These are phyloP conservation scores for Suaeda aralocaspica DNA, from an alignment of 148 eudicot species.

Conservation along the genomic window DNA sequence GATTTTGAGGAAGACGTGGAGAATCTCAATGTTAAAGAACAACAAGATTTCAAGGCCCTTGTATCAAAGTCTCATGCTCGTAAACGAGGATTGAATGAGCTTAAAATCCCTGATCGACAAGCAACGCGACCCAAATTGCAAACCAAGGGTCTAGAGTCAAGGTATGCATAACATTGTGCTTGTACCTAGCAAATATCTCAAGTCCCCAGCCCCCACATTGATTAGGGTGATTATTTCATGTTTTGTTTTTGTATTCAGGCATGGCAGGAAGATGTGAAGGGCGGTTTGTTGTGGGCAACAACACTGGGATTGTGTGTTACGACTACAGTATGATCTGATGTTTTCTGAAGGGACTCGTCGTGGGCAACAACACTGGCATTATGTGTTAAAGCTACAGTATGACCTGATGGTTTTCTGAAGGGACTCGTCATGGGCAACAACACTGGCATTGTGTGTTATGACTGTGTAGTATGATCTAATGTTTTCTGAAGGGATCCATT, in stretches of 20 bases:
- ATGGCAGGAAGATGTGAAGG: constrained; percentile 39
- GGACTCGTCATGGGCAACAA: background rate
- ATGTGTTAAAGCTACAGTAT: background rate
- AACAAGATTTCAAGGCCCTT: constrained; percentile 20
- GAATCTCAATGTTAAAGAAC: constrained; percentile 13
- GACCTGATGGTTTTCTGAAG: background rate
- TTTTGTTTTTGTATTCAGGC: constrained; percentile 24
- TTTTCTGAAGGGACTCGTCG: background rate
- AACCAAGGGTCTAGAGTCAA: constrained; percentile 37
- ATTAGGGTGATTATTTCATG: constrained; percentile 1
- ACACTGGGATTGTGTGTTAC: background rate
- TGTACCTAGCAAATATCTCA: no score
- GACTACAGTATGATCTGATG: background rate
- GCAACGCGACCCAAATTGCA: constrained; percentile 13
- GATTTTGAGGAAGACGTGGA: constrained; percentile 34
- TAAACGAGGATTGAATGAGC: constrained; percentile 26
- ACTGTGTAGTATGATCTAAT: background rate
- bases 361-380: background rate
- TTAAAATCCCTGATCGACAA: constrained; percentile 24
- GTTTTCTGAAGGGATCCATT: background rate
- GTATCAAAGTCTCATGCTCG: constrained; percentile 21
- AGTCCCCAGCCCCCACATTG: background rate
- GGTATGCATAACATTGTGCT: constrained; percentile 20
- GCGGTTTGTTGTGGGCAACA: background rate
- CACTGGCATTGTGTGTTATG: background rate